Base-by-base conservation (phyloP, 306 rosid genomes). In the Canavalia ensiformis region DNA sequence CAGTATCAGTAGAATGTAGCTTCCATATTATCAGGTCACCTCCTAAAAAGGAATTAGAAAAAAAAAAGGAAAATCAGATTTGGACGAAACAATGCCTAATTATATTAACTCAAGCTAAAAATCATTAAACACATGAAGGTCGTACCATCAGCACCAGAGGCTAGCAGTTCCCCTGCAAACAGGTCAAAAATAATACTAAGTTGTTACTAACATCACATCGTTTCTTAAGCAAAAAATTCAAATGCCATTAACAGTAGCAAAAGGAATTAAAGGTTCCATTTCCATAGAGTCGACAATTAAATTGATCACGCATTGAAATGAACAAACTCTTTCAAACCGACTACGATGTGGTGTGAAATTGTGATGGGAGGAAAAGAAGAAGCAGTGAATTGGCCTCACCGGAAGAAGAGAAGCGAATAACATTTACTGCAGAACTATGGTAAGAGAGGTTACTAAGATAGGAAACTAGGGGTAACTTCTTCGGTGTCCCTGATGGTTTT, bases 141-240 rank as follows among this genome's bases (percentile, higher is more conserved):
- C 80, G 63, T 86, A 95, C 98, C 94, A 77, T 93, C 99, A 57
- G 96, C 95, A 58, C 96, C 96, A 80, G 99, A 91, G 55, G 98
- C 98, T 33, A 95, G 89, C 50, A 85, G 87, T 75, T 93, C 99
- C 64, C 99, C 99, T 95, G 84, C 88, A 88, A 64, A 35, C 66
- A 3, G 25, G 8, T 55, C 69, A 41, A 80, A 30, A 31, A 60
- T n/a, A 11, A 45, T 29, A 29, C 67, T 68, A 29, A 7, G 30
- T n/a, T 42, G 73, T 76, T 69, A 85, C 34, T 46, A 64, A 78
- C 71, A 56, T 8, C 55, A 62, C 62, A 44, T 28, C 34, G 2
- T n/a, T 49, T 79, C 47, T 33, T 25, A 46, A 30, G 52, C 4
- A 49, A 68, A 45, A 6, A 62, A 46, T 0, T 18, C 7, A 68